phyloP scores from a whole-genome alignment of 2,329 filamentous ascomycete genomes.

The Sclerotiophoma versabilis region DNA sequence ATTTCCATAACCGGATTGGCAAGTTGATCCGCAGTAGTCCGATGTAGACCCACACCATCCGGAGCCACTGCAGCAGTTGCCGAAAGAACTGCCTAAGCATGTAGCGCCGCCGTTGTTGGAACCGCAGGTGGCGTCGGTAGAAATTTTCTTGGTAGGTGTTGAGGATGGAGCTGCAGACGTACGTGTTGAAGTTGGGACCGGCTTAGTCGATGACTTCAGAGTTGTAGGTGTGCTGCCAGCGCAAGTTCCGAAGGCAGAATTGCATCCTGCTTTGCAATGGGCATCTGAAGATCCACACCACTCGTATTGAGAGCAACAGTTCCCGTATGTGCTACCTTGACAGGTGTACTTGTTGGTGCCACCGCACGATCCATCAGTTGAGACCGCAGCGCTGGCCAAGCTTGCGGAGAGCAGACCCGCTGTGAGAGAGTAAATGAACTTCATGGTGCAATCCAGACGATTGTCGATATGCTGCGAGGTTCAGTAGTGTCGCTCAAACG shows the following conservation, averaged over 20 bases:
- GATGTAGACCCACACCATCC: conserved; percentile 53
- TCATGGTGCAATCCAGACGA: conserved; percentile 20
- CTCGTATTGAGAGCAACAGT: conserved; percentile 55
- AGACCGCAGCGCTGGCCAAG: conserved; percentile 38
- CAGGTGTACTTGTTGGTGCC: conserved; percentile 52
- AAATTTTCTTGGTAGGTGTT: conserved; percentile 39
- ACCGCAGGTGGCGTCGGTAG: conserved; percentile 52
- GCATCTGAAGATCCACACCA: conserved; percentile 47
- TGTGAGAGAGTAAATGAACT: conserved; percentile 27
- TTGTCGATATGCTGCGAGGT: background rate
- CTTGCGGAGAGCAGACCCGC: conserved; percentile 29
- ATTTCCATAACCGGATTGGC: conserved; percentile 42
- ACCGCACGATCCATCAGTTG: conserved; percentile 53
- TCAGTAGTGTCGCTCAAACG: conserved; percentile 1
- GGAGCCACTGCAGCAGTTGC: conserved; percentile 52
- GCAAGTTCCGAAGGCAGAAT: conserved; percentile 43
- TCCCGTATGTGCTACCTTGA: conserved; percentile 51
- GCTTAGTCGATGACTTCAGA: conserved; percentile 16
- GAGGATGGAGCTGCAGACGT: conserved; percentile 26
- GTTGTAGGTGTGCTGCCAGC: conserved; percentile 21
- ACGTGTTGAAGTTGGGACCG: conserved; percentile 11
- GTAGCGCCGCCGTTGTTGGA: conserved; percentile 45
- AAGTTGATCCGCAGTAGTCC: conserved; percentile 44
- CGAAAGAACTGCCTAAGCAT: conserved; percentile 21
- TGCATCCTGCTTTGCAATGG: conserved; percentile 44